Conservation (phyloP, 768 basidiomycete species). For the Macrolepiota fuliginosa region DNA sequence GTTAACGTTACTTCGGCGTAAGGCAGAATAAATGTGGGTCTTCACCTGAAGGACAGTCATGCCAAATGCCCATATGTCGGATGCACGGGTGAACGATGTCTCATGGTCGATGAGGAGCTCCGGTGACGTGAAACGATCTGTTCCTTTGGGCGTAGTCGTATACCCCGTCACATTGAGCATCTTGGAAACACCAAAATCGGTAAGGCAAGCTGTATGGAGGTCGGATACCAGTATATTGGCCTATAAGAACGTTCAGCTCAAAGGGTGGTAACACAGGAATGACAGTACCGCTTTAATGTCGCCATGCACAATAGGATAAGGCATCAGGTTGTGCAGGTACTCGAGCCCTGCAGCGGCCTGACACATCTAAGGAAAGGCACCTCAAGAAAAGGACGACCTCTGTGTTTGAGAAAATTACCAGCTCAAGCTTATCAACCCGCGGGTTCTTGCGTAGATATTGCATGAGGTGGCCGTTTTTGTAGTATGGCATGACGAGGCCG, state of each 20-base stretch:
- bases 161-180: conserved; percentile 32
- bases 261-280: not conserved
- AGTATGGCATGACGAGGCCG: conserved; percentile 17
- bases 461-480: conserved; percentile 14
- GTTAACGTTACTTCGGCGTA: not conserved
- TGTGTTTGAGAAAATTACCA: too few species aligned
- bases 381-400: too few species aligned
- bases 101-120: conserved; percentile 25
- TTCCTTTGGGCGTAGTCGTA: conserved; percentile 31
- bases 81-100: conserved; percentile 19
- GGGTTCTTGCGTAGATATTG: too few species aligned
- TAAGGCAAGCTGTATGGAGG: conserved; percentile 26
- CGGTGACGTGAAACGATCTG: conserved; percentile 36
- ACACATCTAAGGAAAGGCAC: too few species aligned
- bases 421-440: too few species aligned
- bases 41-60: conserved; percentile 35
- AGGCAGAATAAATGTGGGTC: not conserved
- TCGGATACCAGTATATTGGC: conserved; percentile 35
- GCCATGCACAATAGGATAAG: too few species aligned
- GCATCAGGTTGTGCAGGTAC: too few species aligned
- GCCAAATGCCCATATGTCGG: conserved; percentile 36
- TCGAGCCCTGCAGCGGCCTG: too few species aligned
- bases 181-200: conserved; percentile 39
- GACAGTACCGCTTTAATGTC: conserved; percentile 34
- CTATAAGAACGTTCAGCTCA: conserved; percentile 18